A percentile compares a stretch with the other conserved stretches of the same genome.
phyloP scores from a whole-genome alignment of 2,329 filamentous ascomycete genomes.

The Dothistroma pini region DNA sequence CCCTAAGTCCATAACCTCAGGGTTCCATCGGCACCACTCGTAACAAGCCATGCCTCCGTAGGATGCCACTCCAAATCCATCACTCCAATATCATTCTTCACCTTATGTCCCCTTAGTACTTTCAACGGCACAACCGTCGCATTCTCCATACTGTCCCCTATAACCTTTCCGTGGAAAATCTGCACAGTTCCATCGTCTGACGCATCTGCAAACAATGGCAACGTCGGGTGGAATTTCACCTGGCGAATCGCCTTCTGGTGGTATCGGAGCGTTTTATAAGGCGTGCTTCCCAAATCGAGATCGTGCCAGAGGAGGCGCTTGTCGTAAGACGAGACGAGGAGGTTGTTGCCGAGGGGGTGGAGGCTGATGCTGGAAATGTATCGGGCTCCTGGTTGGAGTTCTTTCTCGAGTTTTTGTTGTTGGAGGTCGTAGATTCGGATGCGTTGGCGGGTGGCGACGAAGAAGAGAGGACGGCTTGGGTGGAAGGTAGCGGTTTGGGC shows the following conservation, averaged over 20 bases:
- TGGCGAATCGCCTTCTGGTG: conserved; percentile 87
- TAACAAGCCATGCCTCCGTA: conserved; percentile 87
- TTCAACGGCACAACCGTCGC: conserved; percentile 95
- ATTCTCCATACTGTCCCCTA: conserved; percentile 91
- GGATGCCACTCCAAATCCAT: conserved; percentile 97
- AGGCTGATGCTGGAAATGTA: conserved; percentile 95
- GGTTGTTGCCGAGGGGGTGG: conserved; percentile 87
- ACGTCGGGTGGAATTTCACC: conserved; percentile 75
- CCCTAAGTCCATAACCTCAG: conserved; percentile 72
- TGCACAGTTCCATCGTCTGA: conserved; percentile 93
- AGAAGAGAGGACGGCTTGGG: conserved; percentile 86
- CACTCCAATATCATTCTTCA: conserved; percentile 81
- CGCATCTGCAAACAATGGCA: conserved; percentile 88
- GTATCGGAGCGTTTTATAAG: conserved; percentile 96
- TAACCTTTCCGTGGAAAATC: conserved; percentile 95
- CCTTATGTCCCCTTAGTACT: conserved; percentile 84
- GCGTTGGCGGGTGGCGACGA: conserved; percentile 89
- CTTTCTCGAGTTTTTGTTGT: conserved; percentile 86
- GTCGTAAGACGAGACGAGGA: conserved; percentile 94
- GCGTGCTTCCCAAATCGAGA: conserved; percentile 81
- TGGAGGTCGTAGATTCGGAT: conserved; percentile 94
- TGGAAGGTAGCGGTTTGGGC: conserved; percentile 94
- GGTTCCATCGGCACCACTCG: conserved; percentile 89
- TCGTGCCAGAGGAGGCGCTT: conserved; percentile 94
- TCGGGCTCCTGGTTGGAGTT: conserved; percentile 85